phyloP scores from a whole-genome alignment of 345 rosid genomes.

The Barbarea vulgaris region DNA sequence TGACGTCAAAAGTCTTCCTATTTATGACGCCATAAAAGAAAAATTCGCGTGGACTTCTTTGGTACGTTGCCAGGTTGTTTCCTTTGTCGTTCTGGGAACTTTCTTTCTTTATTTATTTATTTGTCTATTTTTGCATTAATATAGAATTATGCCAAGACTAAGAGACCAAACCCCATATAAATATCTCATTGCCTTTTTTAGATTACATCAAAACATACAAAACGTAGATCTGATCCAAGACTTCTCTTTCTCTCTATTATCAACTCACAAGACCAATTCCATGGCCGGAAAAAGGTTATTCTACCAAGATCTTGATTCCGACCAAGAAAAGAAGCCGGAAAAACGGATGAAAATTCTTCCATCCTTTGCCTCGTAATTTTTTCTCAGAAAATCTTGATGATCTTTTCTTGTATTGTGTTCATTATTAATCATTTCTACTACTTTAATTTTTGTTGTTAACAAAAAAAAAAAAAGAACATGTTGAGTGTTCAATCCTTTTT shows the following conservation, averaged over 20 bases:
- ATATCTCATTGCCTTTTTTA: conserved; percentile 11
- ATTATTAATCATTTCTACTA: not conserved
- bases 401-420: not conserved
- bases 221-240: conserved; percentile 26
- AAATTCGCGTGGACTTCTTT: conserved; percentile 7
- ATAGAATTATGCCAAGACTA: not conserved
- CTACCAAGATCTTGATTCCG: conserved; percentile 41
- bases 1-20: conserved; percentile 40
- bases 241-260: conserved; percentile 16
- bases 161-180: conserved; percentile 18
- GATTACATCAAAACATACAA: conserved; percentile 16
- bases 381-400: not conserved
- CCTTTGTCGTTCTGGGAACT: conserved; percentile 41
- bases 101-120: not conserved
- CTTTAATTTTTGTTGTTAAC: not conserved
- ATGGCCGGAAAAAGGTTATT: conserved; percentile 72
- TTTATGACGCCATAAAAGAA: conserved; percentile 26
- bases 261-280: not conserved
- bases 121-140: not conserved
- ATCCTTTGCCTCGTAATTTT: conserved; percentile 69
- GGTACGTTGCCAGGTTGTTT: conserved; percentile 44
- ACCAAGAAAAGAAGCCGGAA: conserved; percentile 49
- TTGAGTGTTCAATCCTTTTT: not conserved
- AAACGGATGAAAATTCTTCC: conserved; percentile 59
- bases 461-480: too few relatives aligned